phyloP scores from a whole-genome alignment of 106 monocot species.

The Agapanthus africanus region DNA sequence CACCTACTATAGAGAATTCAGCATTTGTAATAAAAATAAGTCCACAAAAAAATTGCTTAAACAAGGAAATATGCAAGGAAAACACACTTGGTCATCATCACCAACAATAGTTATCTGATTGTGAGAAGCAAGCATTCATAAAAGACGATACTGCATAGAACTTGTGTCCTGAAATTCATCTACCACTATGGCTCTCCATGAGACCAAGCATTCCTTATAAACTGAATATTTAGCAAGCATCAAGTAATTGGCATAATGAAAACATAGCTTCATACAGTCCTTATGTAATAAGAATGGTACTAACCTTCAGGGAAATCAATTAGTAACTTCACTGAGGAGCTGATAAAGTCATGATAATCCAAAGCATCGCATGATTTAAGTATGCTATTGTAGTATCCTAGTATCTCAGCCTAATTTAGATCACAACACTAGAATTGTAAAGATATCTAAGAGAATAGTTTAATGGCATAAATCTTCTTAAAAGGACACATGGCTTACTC shows the following conservation, averaged over 20 bases:
- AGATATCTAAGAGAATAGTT: conserved; percentile 7
- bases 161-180: conserved; percentile 99
- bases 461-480: background rate
- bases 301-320: conserved; percentile 83
- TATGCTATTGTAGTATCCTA: conserved; percentile 60
- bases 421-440: conserved; percentile 3
- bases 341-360: conserved; percentile 94
- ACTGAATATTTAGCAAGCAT: conserved; percentile 31
- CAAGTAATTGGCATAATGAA: background rate
- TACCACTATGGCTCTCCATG: conserved; percentile 89
- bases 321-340: conserved; percentile 62
- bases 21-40: background rate
- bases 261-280: background rate
- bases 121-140: conserved; percentile 72
- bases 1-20: background rate
- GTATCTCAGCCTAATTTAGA: conserved; percentile 53
- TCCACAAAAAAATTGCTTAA: background rate
- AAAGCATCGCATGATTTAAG: conserved; percentile 81
- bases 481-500: conserved; percentile 41
- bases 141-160: conserved; percentile 82
- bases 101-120: conserved; percentile 74
- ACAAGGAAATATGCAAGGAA: background rate
- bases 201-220: conserved; percentile 46
- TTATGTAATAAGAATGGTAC: background rate
- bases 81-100: conserved; percentile 84